Evolutionary conservation across 345 rosid species (phyloP), one percentile per base, ranked within the genome.

Genomic region (Ceriops tagal): DNA sequence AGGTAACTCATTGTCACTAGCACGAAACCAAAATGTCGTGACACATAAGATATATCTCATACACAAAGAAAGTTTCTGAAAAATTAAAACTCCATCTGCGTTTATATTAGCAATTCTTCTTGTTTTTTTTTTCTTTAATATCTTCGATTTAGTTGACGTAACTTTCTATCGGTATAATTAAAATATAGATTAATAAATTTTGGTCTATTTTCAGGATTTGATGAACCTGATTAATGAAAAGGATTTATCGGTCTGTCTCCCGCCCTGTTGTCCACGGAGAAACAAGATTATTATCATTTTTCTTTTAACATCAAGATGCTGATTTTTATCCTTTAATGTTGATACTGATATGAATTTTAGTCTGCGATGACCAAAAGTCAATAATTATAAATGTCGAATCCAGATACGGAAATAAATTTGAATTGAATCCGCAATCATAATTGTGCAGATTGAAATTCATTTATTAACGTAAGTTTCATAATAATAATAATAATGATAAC

Each of bases 391-490:
- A 24, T 24, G 26, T 67, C 65, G 34, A 67, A 53, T 67, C 59
- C 32, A 68, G 35, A 64, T 53, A 62, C 39, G 46, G 57, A 64
- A 71, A 71, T 70, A 47, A 67, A 67, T 46, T 49, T 27, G 64
- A 71, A 51, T 26, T 39, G n/a, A 78, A 28, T 64, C 67, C 46
- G 61, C 59, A 67, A 73, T 67, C 28, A 39, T 34, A 21, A 39
- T 43, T 56, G 66, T 28, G 70, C 61, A 20, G 64, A 69, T 70
- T 73, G 61, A 51, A 57, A 62, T 47, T 80, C 85, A 82, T 82
- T 82, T 79, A 78, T 68, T 71, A 67, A 8, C 20, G 59, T 46
- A 30, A 62, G 68, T 61, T 64, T 72, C 5, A 15, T 56, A 5
- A 28, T 2, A 28, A 28, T 28, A 1, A 27, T 27, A 28, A 28